Evolutionary conservation across 805 yeast species (phyloP), one percentile per base, ranked within the genome.

Genomic region (Candida broadrunensis): DNA sequence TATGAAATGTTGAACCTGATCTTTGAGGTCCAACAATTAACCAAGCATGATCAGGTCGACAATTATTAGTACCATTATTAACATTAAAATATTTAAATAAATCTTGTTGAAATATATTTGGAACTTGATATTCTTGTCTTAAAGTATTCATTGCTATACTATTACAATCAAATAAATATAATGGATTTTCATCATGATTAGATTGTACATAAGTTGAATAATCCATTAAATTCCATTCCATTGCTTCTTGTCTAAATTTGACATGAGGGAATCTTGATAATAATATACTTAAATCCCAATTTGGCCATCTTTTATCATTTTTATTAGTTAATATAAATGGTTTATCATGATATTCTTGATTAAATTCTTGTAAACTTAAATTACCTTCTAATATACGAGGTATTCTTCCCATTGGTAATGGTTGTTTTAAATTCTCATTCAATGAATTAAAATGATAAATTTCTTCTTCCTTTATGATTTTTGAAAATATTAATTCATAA

Each of bases 31-130:
- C 97, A 6, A 85, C 74, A 35, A 90, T 90, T 17, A 89, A 65
- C 97, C 97, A 89, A n/a, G 91, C 77, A 58, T 85, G 84, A 60
- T 89, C 96, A 1, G 97, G 97, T 37, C 97, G 69, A 50, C 85
- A 81, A 13, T 63, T 60, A 14, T 56, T 40, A 5, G 6, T 15
- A 4, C 47, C 46, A 9, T 42, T 37, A 12, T 39, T 35, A 2
- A 51, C 45, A 13, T 63, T 68, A 42, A 84, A 75, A n/a, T 80
- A 58, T 18, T 70, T 72, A 60, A 87, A 87, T 35, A 75, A 70
- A 58, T 87, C 95, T 14, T 69, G 52, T 33, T 72, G 65, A 51
- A 85, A 83, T 1, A 77, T 64, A 1, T 55, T 41, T 0, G 95
- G 93, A 1, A 65, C 65, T 2, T 46, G 43, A 51, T 81, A 85